Evolutionary conservation across 2,329 filamentous ascomycete genomes (phyloP).

Genomic region (Monosporascus sp.): DNA sequence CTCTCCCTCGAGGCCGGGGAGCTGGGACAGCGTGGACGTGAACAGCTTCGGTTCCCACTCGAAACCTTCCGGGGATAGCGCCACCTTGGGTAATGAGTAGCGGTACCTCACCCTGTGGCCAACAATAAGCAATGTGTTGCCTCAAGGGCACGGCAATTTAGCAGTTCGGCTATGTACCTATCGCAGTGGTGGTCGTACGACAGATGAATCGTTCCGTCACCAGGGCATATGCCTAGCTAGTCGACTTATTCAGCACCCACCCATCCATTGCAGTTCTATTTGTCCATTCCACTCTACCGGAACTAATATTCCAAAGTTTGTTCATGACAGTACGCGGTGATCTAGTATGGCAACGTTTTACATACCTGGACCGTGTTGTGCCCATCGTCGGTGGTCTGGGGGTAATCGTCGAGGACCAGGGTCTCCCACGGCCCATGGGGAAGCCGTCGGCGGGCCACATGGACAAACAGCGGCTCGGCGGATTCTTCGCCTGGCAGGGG

Average conservation of each 20-base stretch:
- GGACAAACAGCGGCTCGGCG: slow-evolving; percentile 35
- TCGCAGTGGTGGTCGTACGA: slow-evolving; percentile 49
- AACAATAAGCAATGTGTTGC: background rate
- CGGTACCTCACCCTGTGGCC: slow-evolving; percentile 31
- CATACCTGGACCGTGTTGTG: slow-evolving; percentile 46
- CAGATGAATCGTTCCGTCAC: slow-evolving; percentile 48
- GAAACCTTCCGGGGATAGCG: slow-evolving; percentile 25
- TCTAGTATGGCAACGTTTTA: background rate
- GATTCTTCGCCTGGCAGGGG: slow-evolving; percentile 8
- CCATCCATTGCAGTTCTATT: background rate
- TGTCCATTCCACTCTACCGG: background rate
- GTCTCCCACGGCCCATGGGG: slow-evolving; percentile 38
- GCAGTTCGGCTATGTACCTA: slow-evolving; percentile 14
- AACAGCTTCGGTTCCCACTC: slow-evolving; percentile 32
- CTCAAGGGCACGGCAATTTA: background rate
- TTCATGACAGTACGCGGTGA: background rate
- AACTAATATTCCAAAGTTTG: background rate
- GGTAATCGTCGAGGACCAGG: slow-evolving; percentile 43
- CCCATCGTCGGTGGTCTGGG: slow-evolving; percentile 44
- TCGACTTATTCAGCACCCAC: background rate
- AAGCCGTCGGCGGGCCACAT: slow-evolving; percentile 40
- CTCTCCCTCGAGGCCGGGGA: slow-evolving; percentile 28
- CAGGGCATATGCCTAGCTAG: slow-evolving; percentile 40
- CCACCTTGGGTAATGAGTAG: slow-evolving; percentile 27
- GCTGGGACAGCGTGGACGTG: slow-evolving; percentile 28